These are phyloP conservation scores for Staphylotrichum tortipilum DNA, from an alignment of 495 filamentous ascomycete species.

Conservation along the genomic window DNA sequence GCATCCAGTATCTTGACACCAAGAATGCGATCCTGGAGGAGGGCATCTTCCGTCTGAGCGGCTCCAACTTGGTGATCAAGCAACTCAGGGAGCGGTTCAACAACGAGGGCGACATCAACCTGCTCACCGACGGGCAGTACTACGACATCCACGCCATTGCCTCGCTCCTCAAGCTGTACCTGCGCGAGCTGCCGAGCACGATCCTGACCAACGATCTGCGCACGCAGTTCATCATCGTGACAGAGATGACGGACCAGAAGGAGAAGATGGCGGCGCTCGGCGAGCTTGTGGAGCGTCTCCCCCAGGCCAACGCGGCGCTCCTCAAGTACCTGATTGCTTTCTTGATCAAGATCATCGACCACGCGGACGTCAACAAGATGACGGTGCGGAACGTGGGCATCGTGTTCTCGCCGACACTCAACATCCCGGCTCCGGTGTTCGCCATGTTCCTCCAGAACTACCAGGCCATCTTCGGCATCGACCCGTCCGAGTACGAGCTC, in stretches of 20 bases:
- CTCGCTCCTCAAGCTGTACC: slow-evolving; percentile 85
- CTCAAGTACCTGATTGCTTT: slow-evolving; percentile 77
- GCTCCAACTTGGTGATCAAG: slow-evolving; percentile 90
- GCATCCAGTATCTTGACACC: slow-evolving; percentile 82
- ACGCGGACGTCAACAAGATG: slow-evolving; percentile 93
- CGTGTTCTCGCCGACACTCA: slow-evolving; percentile 96
- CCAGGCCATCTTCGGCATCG: slow-evolving; percentile 70
- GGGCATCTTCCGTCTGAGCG: slow-evolving; percentile 92
- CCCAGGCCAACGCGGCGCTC: slow-evolving; percentile 68
- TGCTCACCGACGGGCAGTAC: slow-evolving; percentile 72
- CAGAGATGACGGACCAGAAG: slow-evolving; percentile 64
- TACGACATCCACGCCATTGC: slow-evolving; percentile 96
- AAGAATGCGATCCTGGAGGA: slow-evolving; percentile 81
- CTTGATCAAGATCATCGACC: slow-evolving; percentile 80
- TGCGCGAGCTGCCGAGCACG: slow-evolving; percentile 82
- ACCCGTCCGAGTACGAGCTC: slow-evolving; percentile 49
- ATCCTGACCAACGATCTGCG: slow-evolving; percentile 88
- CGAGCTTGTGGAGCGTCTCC: slow-evolving; percentile 74
- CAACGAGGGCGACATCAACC: slow-evolving; percentile 84
- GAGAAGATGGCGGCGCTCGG: slow-evolving; percentile 81
- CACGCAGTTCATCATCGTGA: slow-evolving; percentile 76
- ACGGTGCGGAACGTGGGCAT: slow-evolving; percentile 95
- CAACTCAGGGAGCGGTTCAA: slow-evolving; percentile 86
- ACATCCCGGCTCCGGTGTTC: slow-evolving; percentile 92
- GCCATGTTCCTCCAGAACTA: slow-evolving; percentile 89